Evolutionary conservation across 768 basidiomycete genomes (phyloP), one percentile per base, ranked within the genome.

Genomic region (Rhodotorula graminis): DNA sequence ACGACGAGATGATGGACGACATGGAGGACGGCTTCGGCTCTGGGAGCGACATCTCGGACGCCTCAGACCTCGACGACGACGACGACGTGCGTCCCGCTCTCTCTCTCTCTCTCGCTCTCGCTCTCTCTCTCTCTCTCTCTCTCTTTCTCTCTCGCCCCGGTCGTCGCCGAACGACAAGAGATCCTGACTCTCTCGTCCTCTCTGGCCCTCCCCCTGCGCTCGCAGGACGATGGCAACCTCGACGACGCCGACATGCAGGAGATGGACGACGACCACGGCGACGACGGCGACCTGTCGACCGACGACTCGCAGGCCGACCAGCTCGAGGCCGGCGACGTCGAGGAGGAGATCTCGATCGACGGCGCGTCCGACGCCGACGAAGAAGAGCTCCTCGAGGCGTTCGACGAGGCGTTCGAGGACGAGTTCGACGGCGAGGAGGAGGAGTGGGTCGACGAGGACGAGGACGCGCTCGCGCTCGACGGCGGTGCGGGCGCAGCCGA

Each of bases 341-440:
- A 65, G 2, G 71, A 73, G 56, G 71, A 69, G 37, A 65, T 71
- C 62, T 33, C 69, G 31, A 37, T 75, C 52, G 80, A 78, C n/a
- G 78, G 87, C n/a, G 91, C 86, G 12, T 64, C 59, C 6, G 89
- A 76, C 10, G 60, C 21, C 46, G 53, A 88, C 27, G 91, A 90
- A 6, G 89, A 88, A 68, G 92, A 93, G 65, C 89, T 90, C 53
- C 91, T 70, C 59, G 77, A 79, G 56, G 92, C 93, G 60, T 90
- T 89, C 73, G 91, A 86, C 11, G 92, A 79, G 56, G 92, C 93
- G 60, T 90, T 89, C 73, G 91, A 86, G 9, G 92, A 91, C 29
- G 90, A 89, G 69, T 88, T 89, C 0, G 90, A 88, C 37, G 90
- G 90, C 71, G 66, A 21, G 11, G 89, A 88, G 3, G 91, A 90